Conservation (phyloP, 163 green algal species). For the Scenedesmus sp. region DNA sequence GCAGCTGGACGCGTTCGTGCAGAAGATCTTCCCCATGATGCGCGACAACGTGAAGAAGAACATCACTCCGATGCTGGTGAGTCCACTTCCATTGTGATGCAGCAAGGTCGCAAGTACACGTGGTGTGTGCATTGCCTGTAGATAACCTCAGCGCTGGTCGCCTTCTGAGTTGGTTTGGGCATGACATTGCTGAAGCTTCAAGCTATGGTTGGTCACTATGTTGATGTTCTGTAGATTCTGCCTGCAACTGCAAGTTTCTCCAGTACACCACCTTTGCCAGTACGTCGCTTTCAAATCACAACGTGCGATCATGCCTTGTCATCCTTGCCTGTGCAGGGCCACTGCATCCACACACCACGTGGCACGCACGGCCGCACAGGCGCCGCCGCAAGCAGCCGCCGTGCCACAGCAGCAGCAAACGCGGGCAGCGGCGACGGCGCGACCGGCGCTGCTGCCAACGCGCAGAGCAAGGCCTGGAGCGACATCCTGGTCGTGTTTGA, state of each 20-base stretch:
- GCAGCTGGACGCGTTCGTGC: slow-evolving; percentile 98
- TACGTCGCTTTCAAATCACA: too few relatives aligned
- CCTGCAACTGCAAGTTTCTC: too few relatives aligned
- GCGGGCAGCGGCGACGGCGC: slow-evolving; percentile 15
- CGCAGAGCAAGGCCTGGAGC: slow-evolving; percentile 84
- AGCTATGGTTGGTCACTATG: too few relatives aligned
- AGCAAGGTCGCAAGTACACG: too few relatives aligned
- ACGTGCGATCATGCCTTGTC: not conserved
- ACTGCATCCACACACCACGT: slow-evolving; percentile 93
- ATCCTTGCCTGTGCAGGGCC: slow-evolving; percentile 47
- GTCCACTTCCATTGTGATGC: too few relatives aligned
- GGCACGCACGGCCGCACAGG: slow-evolving; percentile 45
- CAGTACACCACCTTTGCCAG: too few relatives aligned
- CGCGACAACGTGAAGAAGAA: slow-evolving; percentile 99
- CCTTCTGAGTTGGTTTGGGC: too few relatives aligned
- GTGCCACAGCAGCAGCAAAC: not conserved
- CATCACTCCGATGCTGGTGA: slow-evolving; percentile 89
- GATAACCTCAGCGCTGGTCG: too few relatives aligned
- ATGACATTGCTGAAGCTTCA: too few relatives aligned
- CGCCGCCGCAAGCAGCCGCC: not conserved
- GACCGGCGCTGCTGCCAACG: slow-evolving; percentile 5
- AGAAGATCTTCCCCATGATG: slow-evolving; percentile 99
- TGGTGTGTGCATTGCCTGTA: too few relatives aligned
- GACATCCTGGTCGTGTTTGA: slow-evolving; percentile 93
- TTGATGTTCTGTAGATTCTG: too few relatives aligned